Percentiles rank a stretch among this genome's conserved stretches.
phyloP scores from a whole-genome alignment of 495 filamentous ascomycete species.

The Rostrohypoxylon terebratum region DNA sequence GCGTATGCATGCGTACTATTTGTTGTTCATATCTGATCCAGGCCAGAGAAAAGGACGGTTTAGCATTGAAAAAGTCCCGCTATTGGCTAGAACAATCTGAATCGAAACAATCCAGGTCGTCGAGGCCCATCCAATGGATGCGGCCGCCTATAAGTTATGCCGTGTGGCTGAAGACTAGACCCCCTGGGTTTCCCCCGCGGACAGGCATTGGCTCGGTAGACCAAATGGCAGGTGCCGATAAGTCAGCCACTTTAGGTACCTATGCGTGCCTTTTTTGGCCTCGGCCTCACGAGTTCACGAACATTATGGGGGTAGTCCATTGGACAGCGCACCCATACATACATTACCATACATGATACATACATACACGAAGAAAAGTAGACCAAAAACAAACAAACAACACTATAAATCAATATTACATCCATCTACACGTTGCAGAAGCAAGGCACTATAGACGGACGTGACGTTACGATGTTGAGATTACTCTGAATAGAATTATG shows the following conservation, averaged over 20 bases:
- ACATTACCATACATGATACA: slow-evolving; percentile 29
- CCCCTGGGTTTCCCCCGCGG: not conserved
- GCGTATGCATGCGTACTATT: slow-evolving; percentile 8
- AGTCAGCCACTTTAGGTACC: slow-evolving; percentile 35
- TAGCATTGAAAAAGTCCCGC: slow-evolving; percentile 5
- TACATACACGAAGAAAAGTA: slow-evolving; percentile 5
- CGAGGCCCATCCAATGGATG: slow-evolving; percentile 26
- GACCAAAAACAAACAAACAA: slow-evolving; percentile 32
- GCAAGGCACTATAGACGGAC: slow-evolving; percentile 13
- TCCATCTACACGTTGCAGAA: slow-evolving; percentile 35
- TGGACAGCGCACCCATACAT: slow-evolving; percentile 39
- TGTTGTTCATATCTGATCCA: slow-evolving; percentile 4
- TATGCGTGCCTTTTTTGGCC: slow-evolving; percentile 26
- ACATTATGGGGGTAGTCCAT: not conserved
- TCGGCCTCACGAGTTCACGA: slow-evolving; percentile 14
- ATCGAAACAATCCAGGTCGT: slow-evolving; percentile 37
- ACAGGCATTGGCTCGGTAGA: slow-evolving; percentile 31
- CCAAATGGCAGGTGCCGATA: slow-evolving; percentile 39
- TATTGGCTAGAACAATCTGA: slow-evolving; percentile 31
- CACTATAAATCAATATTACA: not conserved
- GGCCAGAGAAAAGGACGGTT: slow-evolving; percentile 13
- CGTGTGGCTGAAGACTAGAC: slow-evolving; percentile 44
- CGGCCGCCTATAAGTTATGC: slow-evolving; percentile 20
- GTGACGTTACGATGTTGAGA: slow-evolving; percentile 33
- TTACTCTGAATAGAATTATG: slow-evolving; percentile 12